Conservation (phyloP, 1,284 basidiomycete species). For the Puccinia horiana region DNA sequence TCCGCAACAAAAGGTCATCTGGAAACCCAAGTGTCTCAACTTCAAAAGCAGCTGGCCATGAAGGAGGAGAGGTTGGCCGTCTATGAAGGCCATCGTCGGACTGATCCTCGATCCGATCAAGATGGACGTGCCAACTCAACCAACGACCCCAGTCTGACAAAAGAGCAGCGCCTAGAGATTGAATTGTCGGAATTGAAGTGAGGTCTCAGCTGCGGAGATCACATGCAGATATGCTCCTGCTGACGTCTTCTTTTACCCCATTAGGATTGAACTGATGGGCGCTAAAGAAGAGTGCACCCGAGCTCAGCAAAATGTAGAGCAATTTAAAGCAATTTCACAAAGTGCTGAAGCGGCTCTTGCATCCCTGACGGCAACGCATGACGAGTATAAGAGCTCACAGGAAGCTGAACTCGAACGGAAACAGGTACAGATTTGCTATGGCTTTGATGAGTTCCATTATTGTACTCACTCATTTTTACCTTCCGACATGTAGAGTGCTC, state of each 20-base stretch:
- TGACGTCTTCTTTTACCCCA: background rate
- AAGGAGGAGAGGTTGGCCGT: constrained; percentile 80
- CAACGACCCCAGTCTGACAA: constrained; percentile 63
- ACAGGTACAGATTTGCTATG: constrained; percentile 63
- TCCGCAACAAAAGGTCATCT: constrained; percentile 79
- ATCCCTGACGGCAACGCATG: constrained; percentile 70
- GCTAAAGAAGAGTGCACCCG: constrained; percentile 72
- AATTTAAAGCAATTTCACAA: constrained; percentile 79
- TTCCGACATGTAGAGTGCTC: constrained; percentile 65
- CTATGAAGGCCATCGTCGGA: constrained; percentile 67
- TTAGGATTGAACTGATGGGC: constrained; percentile 71
- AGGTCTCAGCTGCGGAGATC: constrained; percentile 54
- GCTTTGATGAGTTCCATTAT: background rate
- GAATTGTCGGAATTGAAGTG: constrained; percentile 81
- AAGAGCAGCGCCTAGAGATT: constrained; percentile 76
- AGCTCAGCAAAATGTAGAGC: constrained; percentile 72
- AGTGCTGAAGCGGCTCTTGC: constrained; percentile 76
- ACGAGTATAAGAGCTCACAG: constrained; percentile 72
- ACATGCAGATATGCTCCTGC: constrained; percentile 47
- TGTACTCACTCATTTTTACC: background rate
- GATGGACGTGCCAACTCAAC: constrained; percentile 50
- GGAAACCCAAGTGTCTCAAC: constrained; percentile 72
- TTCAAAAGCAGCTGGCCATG: constrained; percentile 71
- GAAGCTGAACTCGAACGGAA: constrained; percentile 69
- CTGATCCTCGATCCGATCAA: constrained; percentile 28